Percentiles rank a stretch among this genome's conserved stretches.
These are phyloP conservation scores for Friedmanniomyces simplex DNA, from an alignment of 495 filamentous ascomycete genomes.

Conservation along the genomic window DNA sequence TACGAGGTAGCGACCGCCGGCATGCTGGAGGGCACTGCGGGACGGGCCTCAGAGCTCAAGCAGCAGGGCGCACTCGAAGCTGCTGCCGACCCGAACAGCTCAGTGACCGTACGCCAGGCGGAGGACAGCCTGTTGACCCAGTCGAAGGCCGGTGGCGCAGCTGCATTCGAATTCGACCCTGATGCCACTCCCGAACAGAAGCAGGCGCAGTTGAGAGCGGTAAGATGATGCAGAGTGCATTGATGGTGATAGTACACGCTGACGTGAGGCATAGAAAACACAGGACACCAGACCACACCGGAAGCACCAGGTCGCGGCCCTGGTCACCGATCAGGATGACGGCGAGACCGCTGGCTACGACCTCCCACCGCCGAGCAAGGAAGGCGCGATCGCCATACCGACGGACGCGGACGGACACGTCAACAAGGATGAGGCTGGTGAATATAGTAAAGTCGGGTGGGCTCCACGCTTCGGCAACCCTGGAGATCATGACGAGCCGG, in stretches of 20 bases:
- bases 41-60: slow-evolving; percentile 53
- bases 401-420: slow-evolving; percentile 39
- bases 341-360: slow-evolving; percentile 61
- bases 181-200: slow-evolving; percentile 78
- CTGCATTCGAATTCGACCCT: slow-evolving; percentile 79
- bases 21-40: slow-evolving; percentile 14
- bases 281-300: slow-evolving; percentile 12
- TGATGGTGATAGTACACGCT: background rate
- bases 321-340: slow-evolving; percentile 63
- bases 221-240: slow-evolving; percentile 30
- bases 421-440: slow-evolving; percentile 49
- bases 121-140: slow-evolving; percentile 64
- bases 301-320: slow-evolving; percentile 31
- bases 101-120: slow-evolving; percentile 56
- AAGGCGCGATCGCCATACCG: slow-evolving; percentile 45
- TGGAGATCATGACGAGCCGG: slow-evolving; percentile 42
- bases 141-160: slow-evolving; percentile 60
- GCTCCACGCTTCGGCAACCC: slow-evolving; percentile 64
- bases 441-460: slow-evolving; percentile 73
- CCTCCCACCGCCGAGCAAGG: slow-evolving; percentile 63
- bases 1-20: slow-evolving; percentile 10
- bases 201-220: slow-evolving; percentile 63
- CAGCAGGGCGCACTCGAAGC: slow-evolving; percentile 66
- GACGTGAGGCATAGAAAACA: slow-evolving; percentile 4
- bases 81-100: slow-evolving; percentile 54